These are phyloP conservation scores for Linderniella brevidens DNA, from an alignment of 257 asterid species.

Conservation along the genomic window DNA sequence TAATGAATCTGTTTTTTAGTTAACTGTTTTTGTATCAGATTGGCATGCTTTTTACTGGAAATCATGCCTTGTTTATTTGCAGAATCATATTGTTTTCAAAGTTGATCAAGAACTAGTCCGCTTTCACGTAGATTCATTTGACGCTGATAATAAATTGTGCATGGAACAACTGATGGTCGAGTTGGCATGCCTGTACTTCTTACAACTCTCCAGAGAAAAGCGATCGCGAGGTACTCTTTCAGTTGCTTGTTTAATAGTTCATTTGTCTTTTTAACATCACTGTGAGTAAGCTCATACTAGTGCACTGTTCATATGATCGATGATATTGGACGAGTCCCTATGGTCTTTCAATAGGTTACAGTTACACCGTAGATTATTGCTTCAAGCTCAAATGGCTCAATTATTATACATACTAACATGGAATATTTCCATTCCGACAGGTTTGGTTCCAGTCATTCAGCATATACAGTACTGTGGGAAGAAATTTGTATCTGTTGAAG, in stretches of 20 bases:
- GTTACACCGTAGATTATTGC: too few species aligned
- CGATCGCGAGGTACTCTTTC: slow-evolving; percentile 49
- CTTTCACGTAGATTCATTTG: slow-evolving; percentile 26
- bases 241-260: not conserved
- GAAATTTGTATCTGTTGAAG: slow-evolving; percentile 41
- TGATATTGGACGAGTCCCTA: too few species aligned
- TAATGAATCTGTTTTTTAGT: too few species aligned
- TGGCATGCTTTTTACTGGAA: slow-evolving; percentile 2
- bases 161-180: slow-evolving; percentile 63
- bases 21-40: too few species aligned
- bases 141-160: slow-evolving; percentile 27
- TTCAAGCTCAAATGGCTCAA: too few species aligned
- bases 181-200: slow-evolving; percentile 71
- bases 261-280: not conserved
- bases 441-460: slow-evolving; percentile 73
- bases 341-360: too few species aligned
- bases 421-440: slow-evolving; percentile 15
- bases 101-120: slow-evolving; percentile 37
- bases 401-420: too few species aligned
- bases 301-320: not conserved
- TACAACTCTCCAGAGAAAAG: slow-evolving; percentile 47
- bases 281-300: too few species aligned
- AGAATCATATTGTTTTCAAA: slow-evolving; percentile 41
- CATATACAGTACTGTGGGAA: slow-evolving; percentile 41
- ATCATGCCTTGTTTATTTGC: slow-evolving; percentile 14